Evolutionary conservation across 2,329 filamentous ascomycete genomes (phyloP), one percentile per base, ranked within the genome.

Genomic region (Ophiostoma ulmi): DNA sequence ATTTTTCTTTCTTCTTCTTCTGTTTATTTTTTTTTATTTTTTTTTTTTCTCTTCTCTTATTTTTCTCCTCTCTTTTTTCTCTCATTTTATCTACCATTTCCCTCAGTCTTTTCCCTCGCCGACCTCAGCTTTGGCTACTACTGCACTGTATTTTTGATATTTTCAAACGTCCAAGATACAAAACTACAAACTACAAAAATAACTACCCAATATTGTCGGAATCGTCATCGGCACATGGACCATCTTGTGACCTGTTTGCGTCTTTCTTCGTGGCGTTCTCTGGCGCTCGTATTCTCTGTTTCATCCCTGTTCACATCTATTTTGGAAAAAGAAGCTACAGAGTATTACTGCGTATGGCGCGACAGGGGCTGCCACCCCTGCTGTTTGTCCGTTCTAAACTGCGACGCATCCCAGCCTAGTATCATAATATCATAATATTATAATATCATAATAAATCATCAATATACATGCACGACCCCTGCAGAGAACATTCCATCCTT

Each of bases 401-500:
- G 44, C 44, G 44, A 48, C 44, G 44, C 31, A 31, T 31, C 17
- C 44, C 6, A 17, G 11, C 44, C 44, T 48, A 5, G 44, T 6
- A 58, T 26, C 52, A 8, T 58, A 17, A 5, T 48, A 48, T 48
- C 14, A 17, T 17, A 48, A 5, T n/a, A n/a, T n/a, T n/a, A 44
- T 13, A 48, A 17, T 48, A 48, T 20, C 14, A 48, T 14, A 14
- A 14, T 14, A 44, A 6, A 48, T n/a, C 11, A 13, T 39, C 10
- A 39, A n/a, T 48, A 48, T 6, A 14, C 5, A 58, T 69, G 68
- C 58, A 31, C 31, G 44, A 26, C 31, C 39, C 58, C 39, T 65
- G 61, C 22, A 61, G 61, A 65, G 68, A 65, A 44, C 38, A 35
- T 61, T 44, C 65, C 22, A 36, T 48, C 69, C 63, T 70, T 67